Evolutionary conservation across 306 rosid genomes (phyloP).

Genomic region (Abrus pulchellus): DNA sequence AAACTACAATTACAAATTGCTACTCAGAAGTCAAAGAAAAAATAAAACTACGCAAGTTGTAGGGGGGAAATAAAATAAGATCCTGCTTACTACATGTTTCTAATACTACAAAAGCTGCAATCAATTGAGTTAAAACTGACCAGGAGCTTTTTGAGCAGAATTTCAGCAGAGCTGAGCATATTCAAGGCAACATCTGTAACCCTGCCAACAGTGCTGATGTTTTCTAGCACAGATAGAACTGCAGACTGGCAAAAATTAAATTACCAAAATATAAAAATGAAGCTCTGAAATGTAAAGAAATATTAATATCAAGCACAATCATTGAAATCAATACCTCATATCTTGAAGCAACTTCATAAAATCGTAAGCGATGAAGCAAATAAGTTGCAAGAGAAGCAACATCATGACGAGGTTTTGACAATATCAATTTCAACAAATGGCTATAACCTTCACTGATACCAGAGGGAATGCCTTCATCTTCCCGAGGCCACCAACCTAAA

Average conservation of each 20-base stretch:
- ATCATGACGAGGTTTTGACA: conserved; percentile 89
- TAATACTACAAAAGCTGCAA: conserved; percentile 44
- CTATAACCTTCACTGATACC: conserved; percentile 86
- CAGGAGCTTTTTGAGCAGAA: conserved; percentile 82
- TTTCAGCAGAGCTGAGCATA: conserved; percentile 74
- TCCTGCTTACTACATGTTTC: conserved; percentile 14
- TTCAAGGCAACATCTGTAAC: conserved; percentile 72
- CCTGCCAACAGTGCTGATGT: conserved; percentile 69
- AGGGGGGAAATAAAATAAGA: conserved; percentile 25
- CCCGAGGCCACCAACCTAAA: conserved; percentile 99
- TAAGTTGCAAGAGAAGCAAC: conserved; percentile 88
- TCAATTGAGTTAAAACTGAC: conserved; percentile 69
- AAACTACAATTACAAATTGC: conserved; percentile 26
- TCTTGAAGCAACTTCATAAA: conserved; percentile 90
- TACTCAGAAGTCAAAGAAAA: background rate
- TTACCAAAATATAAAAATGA: conserved; percentile 51
- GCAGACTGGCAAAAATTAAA: conserved; percentile 78
- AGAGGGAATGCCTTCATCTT: conserved; percentile 78
- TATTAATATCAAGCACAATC: conserved; percentile 42
- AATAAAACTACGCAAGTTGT: conserved; percentile 31
- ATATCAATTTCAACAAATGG: conserved; percentile 77
- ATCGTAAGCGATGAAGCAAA: conserved; percentile 83
- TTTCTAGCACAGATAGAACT: conserved; percentile 81
- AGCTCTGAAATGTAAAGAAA: conserved; percentile 24
- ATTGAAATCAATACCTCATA: conserved; percentile 78